phyloP scores from a whole-genome alignment of 805 yeast species.

The Cyberlindnera petersonii region DNA sequence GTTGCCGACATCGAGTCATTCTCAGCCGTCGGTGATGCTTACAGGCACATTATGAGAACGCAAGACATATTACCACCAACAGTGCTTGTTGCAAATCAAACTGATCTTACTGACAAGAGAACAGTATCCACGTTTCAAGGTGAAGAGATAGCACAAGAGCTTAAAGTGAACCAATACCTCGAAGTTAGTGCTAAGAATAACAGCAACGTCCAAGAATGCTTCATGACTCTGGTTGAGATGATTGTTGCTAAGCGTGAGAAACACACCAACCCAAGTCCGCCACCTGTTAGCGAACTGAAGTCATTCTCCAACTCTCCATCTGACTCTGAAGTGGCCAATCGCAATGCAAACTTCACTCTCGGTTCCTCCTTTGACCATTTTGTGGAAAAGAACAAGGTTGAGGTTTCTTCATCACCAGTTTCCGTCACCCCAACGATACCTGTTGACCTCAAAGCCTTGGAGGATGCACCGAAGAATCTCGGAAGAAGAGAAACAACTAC shows the following conservation, averaged over 20 bases:
- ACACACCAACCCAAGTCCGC: no score
- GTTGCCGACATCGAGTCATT: constrained; percentile 16
- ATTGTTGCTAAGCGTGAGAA: constrained; percentile 1
- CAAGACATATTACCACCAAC: constrained; percentile 19
- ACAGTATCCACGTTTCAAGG: constrained; percentile 17
- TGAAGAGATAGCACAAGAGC: constrained; percentile 15
- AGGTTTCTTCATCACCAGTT: background rate
- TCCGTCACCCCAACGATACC: constrained; percentile 2
- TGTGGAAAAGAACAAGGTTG: background rate
- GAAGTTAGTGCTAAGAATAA: constrained; percentile 22
- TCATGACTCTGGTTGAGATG: constrained; percentile 7
- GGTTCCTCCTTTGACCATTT: constrained; percentile 12
- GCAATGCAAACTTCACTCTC: constrained; percentile 11
- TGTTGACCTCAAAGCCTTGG: constrained; percentile 1
- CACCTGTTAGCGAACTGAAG: no score
- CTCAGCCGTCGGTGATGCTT: constrained; percentile 9
- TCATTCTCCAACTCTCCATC: no score
- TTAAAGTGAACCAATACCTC: constrained; percentile 12
- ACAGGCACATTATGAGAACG: constrained; percentile 21
- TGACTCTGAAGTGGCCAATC: background rate
- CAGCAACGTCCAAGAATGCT: constrained; percentile 17
- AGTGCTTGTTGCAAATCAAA: constrained; percentile 19
- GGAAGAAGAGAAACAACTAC: background rate
- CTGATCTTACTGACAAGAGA: constrained; percentile 13
- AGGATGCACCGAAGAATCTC: constrained; percentile 1